Evolutionary conservation across 108 stramenopile genomes (phyloP).

Genomic region (Stephanodiscus minutulus): DNA sequence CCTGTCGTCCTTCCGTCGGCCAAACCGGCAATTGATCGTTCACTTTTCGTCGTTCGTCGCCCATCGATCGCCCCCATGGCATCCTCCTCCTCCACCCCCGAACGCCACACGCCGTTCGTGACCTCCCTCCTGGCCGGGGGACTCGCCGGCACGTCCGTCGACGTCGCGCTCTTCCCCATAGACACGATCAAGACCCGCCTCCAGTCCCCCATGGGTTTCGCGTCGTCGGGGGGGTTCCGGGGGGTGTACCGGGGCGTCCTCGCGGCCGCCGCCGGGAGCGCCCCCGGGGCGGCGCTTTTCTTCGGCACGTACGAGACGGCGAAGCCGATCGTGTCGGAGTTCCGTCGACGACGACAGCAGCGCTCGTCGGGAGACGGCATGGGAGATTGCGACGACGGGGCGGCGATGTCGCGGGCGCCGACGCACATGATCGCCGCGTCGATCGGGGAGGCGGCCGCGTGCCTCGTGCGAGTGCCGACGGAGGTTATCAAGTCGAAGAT

Average conservation of each 20-base stretch:
- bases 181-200: constrained; percentile 95
- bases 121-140: constrained; percentile 85
- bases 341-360: constrained; percentile 14
- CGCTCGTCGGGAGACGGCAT: too few species aligned
- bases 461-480: constrained; percentile 96
- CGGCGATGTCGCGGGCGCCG: constrained; percentile 52
- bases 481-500: constrained; percentile 98
- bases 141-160: constrained; percentile 86
- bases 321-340: constrained; percentile 57
- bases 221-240: constrained; percentile 84
- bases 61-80: too few species aligned
- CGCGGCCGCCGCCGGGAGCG: constrained; percentile 86
- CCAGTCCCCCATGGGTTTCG: constrained; percentile 89
- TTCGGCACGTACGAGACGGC: constrained; percentile 93
- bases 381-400: not conserved
- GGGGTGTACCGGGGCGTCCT: constrained; percentile 89
- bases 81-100: not conserved
- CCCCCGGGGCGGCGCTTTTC: constrained; percentile 94
- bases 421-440: constrained; percentile 92
- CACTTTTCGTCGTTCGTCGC: too few species aligned
- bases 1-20: too few species aligned
- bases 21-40: too few species aligned
- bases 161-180: constrained; percentile 92
- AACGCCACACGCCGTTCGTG: constrained; percentile 61
- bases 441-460: constrained; percentile 92